Conservation (phyloP, 2,329 filamentous ascomycete species). For the Aaosphaeria pasadenensis region DNA sequence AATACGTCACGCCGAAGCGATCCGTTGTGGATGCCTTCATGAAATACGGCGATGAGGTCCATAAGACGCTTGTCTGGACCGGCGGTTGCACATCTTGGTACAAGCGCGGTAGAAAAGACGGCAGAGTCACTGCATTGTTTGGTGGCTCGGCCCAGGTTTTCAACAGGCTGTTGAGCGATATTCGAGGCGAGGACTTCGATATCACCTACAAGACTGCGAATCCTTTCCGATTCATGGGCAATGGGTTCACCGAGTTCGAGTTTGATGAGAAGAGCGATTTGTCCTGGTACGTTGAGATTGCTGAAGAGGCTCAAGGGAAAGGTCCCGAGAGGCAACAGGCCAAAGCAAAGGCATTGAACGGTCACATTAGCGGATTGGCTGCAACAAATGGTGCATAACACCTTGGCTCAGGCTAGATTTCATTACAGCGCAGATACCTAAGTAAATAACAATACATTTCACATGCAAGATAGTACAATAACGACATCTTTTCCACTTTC, state of each 20-base stretch:
- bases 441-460: no score
- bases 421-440: no score
- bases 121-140: conserved; percentile 15
- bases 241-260: conserved; percentile 45
- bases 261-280: conserved; percentile 33
- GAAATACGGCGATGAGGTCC: conserved; percentile 14
- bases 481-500: no score
- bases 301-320: conserved; percentile 17
- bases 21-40: conserved; percentile 14
- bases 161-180: conserved; percentile 20
- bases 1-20: conserved; percentile 11
- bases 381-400: not conserved
- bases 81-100: conserved; percentile 16
- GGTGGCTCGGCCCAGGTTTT: conserved; percentile 15
- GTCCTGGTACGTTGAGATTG: conserved; percentile 18
- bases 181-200: conserved; percentile 50
- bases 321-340: conserved; percentile 7
- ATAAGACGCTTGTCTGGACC: conserved; percentile 17
- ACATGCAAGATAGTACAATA: no score
- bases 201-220: conserved; percentile 46
- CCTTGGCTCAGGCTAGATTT: no score
- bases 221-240: conserved; percentile 48
- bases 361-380: not conserved
- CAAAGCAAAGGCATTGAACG: not conserved
- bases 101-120: conserved; percentile 13